Percentiles rank a stretch among this genome's conserved stretches.
These are phyloP conservation scores for Phytophthora citricola DNA, from an alignment of 352 stramenopile genomes.

Conservation along the genomic window DNA sequence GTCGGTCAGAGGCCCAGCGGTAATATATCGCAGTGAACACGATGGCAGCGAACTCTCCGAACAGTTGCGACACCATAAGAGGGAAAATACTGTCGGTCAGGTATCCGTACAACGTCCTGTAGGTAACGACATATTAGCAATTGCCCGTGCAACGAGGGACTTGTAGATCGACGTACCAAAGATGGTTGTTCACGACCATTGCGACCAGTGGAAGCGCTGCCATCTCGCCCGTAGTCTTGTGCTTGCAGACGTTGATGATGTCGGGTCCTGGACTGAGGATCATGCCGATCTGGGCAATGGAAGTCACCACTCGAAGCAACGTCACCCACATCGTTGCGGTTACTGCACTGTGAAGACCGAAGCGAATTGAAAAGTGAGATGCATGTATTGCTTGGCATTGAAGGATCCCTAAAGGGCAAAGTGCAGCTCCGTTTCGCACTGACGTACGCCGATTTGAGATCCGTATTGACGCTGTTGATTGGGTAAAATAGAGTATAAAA, in stretches of 20 bases:
- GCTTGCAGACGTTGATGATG: constrained; percentile 26
- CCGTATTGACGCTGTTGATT: constrained; percentile 16
- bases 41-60: constrained; percentile 27
- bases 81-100: constrained; percentile 41
- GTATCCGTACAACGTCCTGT: constrained; percentile 36
- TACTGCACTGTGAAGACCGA: background rate
- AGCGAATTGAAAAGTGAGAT: constrained; percentile 21
- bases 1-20: constrained; percentile 22
- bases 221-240: constrained; percentile 35
- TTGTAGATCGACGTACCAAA: constrained; percentile 20
- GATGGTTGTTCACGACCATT: constrained; percentile 40
- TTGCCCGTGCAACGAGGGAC: background rate
- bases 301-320: constrained; percentile 31
- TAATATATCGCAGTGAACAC: constrained; percentile 35
- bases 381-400: background rate
- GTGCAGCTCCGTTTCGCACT: constrained; percentile 15
- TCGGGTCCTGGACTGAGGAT: constrained; percentile 29
- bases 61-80: constrained; percentile 33
- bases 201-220: constrained; percentile 30
- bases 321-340: constrained; percentile 22
- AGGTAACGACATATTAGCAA: constrained; percentile 6
- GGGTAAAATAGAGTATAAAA: background rate
- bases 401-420: background rate
- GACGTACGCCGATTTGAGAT: constrained; percentile 11
- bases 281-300: constrained; percentile 30